phyloP scores from a whole-genome alignment of 441 rosid genomes.

The Brassica balearica region DNA sequence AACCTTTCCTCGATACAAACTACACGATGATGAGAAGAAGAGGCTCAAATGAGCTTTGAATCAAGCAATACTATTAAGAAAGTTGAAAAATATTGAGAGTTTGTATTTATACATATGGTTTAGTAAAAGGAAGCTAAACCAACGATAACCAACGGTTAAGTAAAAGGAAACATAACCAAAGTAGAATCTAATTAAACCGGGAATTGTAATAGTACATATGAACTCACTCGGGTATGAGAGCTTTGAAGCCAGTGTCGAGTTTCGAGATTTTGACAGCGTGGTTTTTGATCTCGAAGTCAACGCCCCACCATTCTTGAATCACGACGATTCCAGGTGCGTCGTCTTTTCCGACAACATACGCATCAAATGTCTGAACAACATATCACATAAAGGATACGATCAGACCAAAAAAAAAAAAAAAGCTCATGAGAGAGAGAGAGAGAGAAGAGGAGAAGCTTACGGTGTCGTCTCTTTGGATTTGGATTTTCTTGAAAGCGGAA shows the following conservation, averaged over 20 bases:
- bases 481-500: conserved; percentile 79
- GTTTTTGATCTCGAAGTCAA: conserved; percentile 93
- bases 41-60: too few relatives aligned
- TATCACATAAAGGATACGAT: conserved; percentile 10
- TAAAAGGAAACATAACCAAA: too few relatives aligned
- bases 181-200: too few relatives aligned
- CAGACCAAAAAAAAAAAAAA: background rate
- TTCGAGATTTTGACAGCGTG: conserved; percentile 86
- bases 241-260: conserved; percentile 81
- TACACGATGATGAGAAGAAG: conserved; percentile 30
- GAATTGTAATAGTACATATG: background rate
- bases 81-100: too few relatives aligned
- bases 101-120: too few relatives aligned
- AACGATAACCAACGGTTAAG: too few relatives aligned
- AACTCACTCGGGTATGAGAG: conserved; percentile 88
- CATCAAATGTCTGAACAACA: conserved; percentile 76
- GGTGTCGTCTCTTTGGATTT: conserved; percentile 82
- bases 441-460: conserved; percentile 50
- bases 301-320: conserved; percentile 99
- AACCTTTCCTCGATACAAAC: conserved; percentile 95
- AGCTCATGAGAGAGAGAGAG: background rate
- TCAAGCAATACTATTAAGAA: too few relatives aligned
- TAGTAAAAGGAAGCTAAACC: too few relatives aligned
- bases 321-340: conserved; percentile 92
- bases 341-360: conserved; percentile 88